Conservation (phyloP, 495 filamentous ascomycete genomes). For the Hypomontagnella monticulosa region DNA sequence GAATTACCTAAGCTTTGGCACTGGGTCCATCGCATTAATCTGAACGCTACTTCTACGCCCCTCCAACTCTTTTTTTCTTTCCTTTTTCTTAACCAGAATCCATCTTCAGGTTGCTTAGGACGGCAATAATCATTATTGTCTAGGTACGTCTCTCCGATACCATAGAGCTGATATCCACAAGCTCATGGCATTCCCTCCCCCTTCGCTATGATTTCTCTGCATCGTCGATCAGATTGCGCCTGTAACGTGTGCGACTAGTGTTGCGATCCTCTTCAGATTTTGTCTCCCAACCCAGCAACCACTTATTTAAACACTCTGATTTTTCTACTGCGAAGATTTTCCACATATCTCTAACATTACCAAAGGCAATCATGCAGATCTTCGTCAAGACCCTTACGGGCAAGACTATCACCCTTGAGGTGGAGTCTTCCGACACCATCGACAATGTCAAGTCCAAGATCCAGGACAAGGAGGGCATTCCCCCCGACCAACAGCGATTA, state of each 20-base stretch:
- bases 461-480: constrained; percentile 99
- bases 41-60: constrained; percentile 22
- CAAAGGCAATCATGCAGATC: constrained; percentile 90
- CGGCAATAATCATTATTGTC: constrained; percentile 62
- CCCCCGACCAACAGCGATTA: constrained; percentile 99
- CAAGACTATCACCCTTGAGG: constrained; percentile 99
- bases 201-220: background rate
- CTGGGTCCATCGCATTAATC: constrained; percentile 36
- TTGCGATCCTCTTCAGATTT: constrained; percentile 1
- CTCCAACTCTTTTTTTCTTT: constrained; percentile 23
- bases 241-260: background rate
- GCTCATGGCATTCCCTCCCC: constrained; percentile 2
- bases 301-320: constrained; percentile 15
- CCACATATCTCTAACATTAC: constrained; percentile 3
- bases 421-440: constrained; percentile 99
- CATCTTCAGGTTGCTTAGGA: constrained; percentile 64
- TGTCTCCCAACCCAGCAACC: background rate
- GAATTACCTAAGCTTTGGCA: constrained; percentile 12
- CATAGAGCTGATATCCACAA: background rate
- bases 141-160: constrained; percentile 59
- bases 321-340: constrained; percentile 7
- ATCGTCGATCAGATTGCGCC: constrained; percentile 30
- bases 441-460: constrained; percentile 98
- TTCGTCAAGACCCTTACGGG: constrained; percentile 99
- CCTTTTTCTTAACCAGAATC: constrained; percentile 35